phyloP scores from a whole-genome alignment of 2,329 filamentous ascomycete genomes.

The Elsinoe fawcettii region DNA sequence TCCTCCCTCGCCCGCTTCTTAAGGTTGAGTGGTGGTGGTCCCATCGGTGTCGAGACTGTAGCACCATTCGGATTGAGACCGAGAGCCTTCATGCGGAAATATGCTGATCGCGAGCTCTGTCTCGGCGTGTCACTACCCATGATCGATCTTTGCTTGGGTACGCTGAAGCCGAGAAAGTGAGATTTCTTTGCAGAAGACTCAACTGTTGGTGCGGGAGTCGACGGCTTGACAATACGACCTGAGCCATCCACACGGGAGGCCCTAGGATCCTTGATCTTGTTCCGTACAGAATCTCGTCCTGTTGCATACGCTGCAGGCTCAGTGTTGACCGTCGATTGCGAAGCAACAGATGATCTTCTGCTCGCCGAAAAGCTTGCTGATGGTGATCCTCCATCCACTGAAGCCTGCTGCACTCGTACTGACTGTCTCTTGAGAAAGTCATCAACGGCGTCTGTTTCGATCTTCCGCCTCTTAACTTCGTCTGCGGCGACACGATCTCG shows the following conservation, averaged over 20 bases:
- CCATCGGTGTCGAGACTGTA: slow-evolving; percentile 25
- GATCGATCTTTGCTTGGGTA: slow-evolving; percentile 14
- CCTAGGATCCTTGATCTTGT: neutral
- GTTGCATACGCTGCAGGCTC: neutral
- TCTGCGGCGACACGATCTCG: slow-evolving; percentile 19
- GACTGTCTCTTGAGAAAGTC: slow-evolving; percentile 21
- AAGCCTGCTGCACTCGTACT: slow-evolving; percentile 21
- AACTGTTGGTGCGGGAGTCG: slow-evolving; percentile 13
- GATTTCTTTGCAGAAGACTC: slow-evolving; percentile 21
- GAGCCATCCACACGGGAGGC: slow-evolving; percentile 21
- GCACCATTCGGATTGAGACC: slow-evolving; percentile 36
- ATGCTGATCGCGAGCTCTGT: slow-evolving; percentile 31
- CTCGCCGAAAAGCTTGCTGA: slow-evolving; percentile 5
- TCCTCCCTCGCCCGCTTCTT: slow-evolving; percentile 20
- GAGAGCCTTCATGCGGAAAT: slow-evolving; percentile 44
- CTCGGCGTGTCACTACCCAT: slow-evolving; percentile 13
- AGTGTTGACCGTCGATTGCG: neutral
- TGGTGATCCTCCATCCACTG: slow-evolving; percentile 20
- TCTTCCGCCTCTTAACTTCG: slow-evolving; percentile 20
- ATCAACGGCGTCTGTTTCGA: slow-evolving; percentile 21
- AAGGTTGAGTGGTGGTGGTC: slow-evolving; percentile 9
- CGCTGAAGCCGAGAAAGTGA: slow-evolving; percentile 26
- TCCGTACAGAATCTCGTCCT: neutral
- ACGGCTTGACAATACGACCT: slow-evolving; percentile 21
- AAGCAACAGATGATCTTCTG: slow-evolving; percentile 9